These are phyloP conservation scores for Herpomyces periplanetae DNA, from an alignment of 2,329 filamentous ascomycete species.

Conservation along the genomic window DNA sequence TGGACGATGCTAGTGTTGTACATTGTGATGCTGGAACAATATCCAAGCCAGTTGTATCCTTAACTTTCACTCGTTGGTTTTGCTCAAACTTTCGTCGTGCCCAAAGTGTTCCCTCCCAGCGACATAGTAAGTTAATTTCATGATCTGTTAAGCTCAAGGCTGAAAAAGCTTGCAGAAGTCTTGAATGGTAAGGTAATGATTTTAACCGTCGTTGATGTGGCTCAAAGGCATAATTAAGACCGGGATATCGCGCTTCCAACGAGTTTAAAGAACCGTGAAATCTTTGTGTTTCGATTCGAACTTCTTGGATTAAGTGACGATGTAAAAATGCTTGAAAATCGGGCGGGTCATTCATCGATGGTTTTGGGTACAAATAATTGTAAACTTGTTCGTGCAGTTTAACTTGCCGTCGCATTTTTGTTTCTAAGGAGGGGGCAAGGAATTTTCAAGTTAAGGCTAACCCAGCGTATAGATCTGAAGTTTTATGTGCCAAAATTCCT, in stretches of 20 bases:
- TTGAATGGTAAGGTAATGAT: constrained; percentile 33
- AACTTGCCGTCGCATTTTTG: no score
- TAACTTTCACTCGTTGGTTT: constrained; percentile 26
- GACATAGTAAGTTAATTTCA: constrained; percentile 30
- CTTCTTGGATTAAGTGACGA: constrained; percentile 30
- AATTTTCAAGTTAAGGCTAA: no score
- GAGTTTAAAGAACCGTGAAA: constrained; percentile 46
- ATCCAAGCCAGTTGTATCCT: constrained; percentile 27
- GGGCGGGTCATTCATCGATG: constrained; percentile 23
- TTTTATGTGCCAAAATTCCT: no score
- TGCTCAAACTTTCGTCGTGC: constrained; percentile 39
- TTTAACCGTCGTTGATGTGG: constrained; percentile 38
- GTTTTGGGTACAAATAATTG: constrained; percentile 27
- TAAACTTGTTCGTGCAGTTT: no score
- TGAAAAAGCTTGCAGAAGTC: constrained; percentile 37
- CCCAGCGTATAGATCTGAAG: no score
- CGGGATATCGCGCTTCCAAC: constrained; percentile 40
- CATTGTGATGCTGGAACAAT: no score
- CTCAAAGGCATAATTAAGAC: constrained; percentile 31
- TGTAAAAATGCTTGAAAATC: constrained; percentile 29
- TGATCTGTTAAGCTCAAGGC: constrained; percentile 21
- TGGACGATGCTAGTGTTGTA: no score
- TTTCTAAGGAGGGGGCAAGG: no score
- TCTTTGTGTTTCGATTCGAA: constrained; percentile 33
- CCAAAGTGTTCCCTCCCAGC: constrained; percentile 53